Evolutionary conservation across 1,284 basidiomycete genomes (phyloP).

Genomic region (Irpex lacteus): DNA sequence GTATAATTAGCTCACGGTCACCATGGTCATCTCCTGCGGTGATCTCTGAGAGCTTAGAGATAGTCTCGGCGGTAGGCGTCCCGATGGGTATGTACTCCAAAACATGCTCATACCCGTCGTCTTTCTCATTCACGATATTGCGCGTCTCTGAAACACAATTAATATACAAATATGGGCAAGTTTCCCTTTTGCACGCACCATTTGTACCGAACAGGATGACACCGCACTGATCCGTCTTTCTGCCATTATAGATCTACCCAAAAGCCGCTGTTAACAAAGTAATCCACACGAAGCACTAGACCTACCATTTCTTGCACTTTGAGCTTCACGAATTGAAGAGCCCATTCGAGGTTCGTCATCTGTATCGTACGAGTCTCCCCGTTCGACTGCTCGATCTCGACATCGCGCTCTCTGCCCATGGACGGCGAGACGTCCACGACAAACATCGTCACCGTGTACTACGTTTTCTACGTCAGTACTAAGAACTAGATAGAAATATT

Average conservation of each 20-base stretch:
- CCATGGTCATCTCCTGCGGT: constrained; percentile 59
- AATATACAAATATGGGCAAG: no score
- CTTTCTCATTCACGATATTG: constrained; percentile 64
- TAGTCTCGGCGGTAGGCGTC: constrained; percentile 72
- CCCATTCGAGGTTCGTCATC: constrained; percentile 78
- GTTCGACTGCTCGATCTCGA: constrained; percentile 54
- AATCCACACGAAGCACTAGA: background rate
- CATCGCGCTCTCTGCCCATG: constrained; percentile 67
- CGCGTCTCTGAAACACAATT: constrained; percentile 52
- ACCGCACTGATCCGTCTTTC: constrained; percentile 91
- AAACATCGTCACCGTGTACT: constrained; percentile 86
- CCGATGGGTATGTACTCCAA: constrained; percentile 76
- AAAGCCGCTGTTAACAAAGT: constrained; percentile 6
- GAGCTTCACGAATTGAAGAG: constrained; percentile 82
- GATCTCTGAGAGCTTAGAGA: constrained; percentile 71
- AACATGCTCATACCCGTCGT: constrained; percentile 76
- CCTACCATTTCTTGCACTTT: constrained; percentile 86
- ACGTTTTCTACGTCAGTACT: background rate
- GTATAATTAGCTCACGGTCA: constrained; percentile 51
- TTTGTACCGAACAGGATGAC: constrained; percentile 83
- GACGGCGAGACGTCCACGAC: constrained; percentile 84
- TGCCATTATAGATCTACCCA: constrained; percentile 76
- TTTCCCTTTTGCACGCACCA: constrained; percentile 38
- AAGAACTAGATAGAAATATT: background rate
- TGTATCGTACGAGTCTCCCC: constrained; percentile 50